phyloP scores from a whole-genome alignment of 2,329 filamentous ascomycete genomes.

The Calonectria hawksworthii region DNA sequence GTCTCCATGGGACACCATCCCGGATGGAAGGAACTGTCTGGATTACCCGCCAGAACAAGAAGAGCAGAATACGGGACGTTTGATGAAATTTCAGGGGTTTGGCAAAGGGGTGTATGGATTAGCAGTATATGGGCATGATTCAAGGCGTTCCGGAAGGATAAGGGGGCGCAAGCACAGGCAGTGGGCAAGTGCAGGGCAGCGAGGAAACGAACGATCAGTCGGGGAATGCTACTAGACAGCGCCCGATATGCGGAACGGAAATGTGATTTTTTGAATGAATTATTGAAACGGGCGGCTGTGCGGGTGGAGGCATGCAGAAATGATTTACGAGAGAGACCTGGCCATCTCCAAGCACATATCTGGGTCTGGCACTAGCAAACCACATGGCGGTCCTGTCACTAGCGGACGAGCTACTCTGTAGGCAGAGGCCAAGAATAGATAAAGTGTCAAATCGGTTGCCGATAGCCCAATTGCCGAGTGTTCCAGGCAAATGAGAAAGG shows the following conservation, averaged over 20 bases:
- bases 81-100: constrained; percentile 39
- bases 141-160: constrained; percentile 43
- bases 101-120: constrained; percentile 35
- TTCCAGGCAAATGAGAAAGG: background rate
- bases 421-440: constrained; percentile 4
- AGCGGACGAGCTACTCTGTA: background rate
- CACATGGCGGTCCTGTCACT: background rate
- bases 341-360: background rate
- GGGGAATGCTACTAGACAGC: constrained; percentile 3
- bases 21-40: constrained; percentile 14
- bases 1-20: constrained; percentile 12
- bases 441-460: background rate
- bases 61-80: constrained; percentile 44
- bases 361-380: background rate
- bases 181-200: constrained; percentile 45
- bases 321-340: constrained; percentile 22
- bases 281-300: background rate
- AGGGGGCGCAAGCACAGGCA: constrained; percentile 42
- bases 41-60: constrained; percentile 14
- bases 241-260: constrained; percentile 12
- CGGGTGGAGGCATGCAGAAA: constrained; percentile 3
- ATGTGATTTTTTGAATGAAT: background rate
- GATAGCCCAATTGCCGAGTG: background rate
- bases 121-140: constrained; percentile 40
- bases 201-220: constrained; percentile 5